Evolutionary conservation across 2,329 filamentous ascomycete genomes (phyloP).

Genomic region (Pseudogymnoascus sp.): DNA sequence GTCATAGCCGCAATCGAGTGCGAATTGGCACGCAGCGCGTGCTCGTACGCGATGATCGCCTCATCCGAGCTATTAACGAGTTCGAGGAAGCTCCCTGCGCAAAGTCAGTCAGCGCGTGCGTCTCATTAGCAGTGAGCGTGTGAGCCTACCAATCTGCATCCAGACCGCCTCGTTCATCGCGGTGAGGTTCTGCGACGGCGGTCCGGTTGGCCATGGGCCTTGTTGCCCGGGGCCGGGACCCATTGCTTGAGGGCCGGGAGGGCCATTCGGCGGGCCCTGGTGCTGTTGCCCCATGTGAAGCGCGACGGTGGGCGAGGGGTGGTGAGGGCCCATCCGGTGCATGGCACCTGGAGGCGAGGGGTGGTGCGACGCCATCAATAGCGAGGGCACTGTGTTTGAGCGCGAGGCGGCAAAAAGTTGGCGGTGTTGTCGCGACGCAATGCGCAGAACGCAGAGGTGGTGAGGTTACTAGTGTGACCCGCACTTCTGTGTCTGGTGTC

Average conservation of each 20-base stretch:
- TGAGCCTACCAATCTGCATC: conserved; percentile 76
- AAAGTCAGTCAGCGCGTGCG: conserved; percentile 25
- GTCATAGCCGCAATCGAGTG: conserved; percentile 90
- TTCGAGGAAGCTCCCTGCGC: conserved; percentile 72
- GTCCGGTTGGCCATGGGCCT: conserved; percentile 22
- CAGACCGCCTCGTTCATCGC: conserved; percentile 80
- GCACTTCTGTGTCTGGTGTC: neutral
- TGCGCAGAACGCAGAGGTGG: neutral
- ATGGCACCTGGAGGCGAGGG: neutral
- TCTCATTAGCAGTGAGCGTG: conserved; percentile 9
- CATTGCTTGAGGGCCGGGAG: conserved; percentile 19
- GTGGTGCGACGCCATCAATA: conserved; percentile 1
- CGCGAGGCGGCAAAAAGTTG: neutral
- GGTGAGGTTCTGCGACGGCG: conserved; percentile 65
- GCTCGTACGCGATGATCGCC: conserved; percentile 83
- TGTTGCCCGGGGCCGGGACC: conserved; percentile 22
- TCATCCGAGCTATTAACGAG: conserved; percentile 81
- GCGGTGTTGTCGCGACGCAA: neutral
- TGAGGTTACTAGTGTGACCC: neutral
- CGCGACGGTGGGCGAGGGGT: conserved; percentile 41
- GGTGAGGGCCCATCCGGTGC: conserved; percentile 31
- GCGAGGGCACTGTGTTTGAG: neutral
- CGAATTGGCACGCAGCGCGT: conserved; percentile 76
- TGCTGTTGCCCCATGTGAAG: conserved; percentile 42
- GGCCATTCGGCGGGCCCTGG: conserved; percentile 25